Evolutionary conservation across 805 yeast genomes (phyloP).

Genomic region (Candida adriatica): DNA sequence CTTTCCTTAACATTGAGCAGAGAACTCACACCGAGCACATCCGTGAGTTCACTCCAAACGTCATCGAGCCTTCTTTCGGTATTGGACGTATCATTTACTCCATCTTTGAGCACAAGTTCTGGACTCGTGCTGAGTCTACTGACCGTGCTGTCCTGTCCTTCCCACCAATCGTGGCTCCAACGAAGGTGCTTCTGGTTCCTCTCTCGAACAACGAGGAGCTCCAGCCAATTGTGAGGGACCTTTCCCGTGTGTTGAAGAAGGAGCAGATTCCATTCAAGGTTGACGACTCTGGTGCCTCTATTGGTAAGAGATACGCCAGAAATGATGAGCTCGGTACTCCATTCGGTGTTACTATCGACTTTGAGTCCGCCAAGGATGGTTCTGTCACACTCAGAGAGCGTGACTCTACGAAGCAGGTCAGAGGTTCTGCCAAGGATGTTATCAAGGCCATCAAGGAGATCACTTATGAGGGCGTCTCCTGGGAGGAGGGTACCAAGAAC

Average conservation of each 20-base stretch:
- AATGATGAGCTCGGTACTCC: conserved; percentile 99
- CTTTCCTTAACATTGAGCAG: conserved; percentile 69
- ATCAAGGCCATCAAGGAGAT: conserved; percentile 68
- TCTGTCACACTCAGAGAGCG: conserved; percentile 95
- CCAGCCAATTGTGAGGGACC: conserved; percentile 63
- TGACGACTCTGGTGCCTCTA: conserved; percentile 95
- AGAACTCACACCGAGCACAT: conserved; percentile 80
- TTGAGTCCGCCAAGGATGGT: conserved; percentile 81
- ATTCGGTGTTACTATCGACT: conserved; percentile 95
- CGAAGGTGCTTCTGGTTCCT: conserved; percentile 93
- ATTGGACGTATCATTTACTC: conserved; percentile 95
- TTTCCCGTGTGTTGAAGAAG: conserved; percentile 64
- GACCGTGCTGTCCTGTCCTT: conserved; percentile 87
- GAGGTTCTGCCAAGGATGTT: conserved; percentile 76
- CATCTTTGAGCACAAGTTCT: conserved; percentile 88
- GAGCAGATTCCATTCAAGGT: conserved; percentile 90
- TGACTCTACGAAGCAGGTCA: conserved; percentile 92
- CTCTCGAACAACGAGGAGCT: conserved; percentile 78
- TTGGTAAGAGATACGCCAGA: conserved; percentile 97
- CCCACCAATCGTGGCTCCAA: conserved; percentile 95
- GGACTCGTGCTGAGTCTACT: conserved; percentile 87
- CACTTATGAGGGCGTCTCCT: conserved; percentile 65
- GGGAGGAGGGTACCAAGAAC: conserved; percentile 80
- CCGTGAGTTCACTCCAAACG: conserved; percentile 94
- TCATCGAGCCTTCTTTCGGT: conserved; percentile 99